Evolutionary conservation across 2,329 filamentous ascomycete genomes (phyloP).

Genomic region (Hypoxylon sp.): DNA sequence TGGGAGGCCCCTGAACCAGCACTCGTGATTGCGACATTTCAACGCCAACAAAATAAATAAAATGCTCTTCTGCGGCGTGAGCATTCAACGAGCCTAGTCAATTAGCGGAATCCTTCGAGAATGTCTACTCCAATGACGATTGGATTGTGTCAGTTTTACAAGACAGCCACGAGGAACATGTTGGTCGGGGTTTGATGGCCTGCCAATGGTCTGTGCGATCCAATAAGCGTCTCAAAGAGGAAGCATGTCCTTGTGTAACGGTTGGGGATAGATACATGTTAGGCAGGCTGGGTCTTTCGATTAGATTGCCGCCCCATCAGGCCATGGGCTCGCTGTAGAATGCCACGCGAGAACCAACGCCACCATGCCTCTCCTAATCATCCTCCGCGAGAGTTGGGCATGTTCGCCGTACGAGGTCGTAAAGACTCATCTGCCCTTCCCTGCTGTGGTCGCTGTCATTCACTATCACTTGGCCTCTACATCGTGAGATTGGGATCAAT

Average conservation of each 20-base stretch:
- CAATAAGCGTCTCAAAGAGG: constrained; percentile 21
- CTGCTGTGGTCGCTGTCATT: constrained; percentile 8
- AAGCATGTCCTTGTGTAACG: constrained; percentile 30
- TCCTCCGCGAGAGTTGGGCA: constrained; percentile 1
- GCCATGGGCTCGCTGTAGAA: constrained; percentile 31
- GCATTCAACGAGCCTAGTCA: constrained; percentile 3
- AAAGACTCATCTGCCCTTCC: constrained; percentile 13
- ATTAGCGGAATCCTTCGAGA: constrained; percentile 30
- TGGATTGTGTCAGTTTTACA: constrained; percentile 25
- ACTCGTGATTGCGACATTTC: constrained; percentile 14
- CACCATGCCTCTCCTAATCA: constrained; percentile 10
- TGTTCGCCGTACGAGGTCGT: constrained; percentile 12
- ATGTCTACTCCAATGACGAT: constrained; percentile 2
- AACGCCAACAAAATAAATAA: constrained; percentile 26
- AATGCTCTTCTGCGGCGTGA: constrained; percentile 14
- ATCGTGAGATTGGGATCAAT: constrained; percentile 29
- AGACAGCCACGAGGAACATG: constrained; percentile 24
- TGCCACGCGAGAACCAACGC: constrained; percentile 33
- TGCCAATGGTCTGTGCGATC: constrained; percentile 26
- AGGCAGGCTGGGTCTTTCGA: constrained; percentile 21
- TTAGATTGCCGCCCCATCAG: constrained; percentile 33
- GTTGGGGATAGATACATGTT: constrained; percentile 26
- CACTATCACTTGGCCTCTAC: constrained; percentile 10
- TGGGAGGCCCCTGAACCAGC: constrained; percentile 15
- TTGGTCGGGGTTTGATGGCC: constrained; percentile 26